Conservation (phyloP, 2,329 filamentous ascomycete genomes). For the Monosporascus sp. region DNA sequence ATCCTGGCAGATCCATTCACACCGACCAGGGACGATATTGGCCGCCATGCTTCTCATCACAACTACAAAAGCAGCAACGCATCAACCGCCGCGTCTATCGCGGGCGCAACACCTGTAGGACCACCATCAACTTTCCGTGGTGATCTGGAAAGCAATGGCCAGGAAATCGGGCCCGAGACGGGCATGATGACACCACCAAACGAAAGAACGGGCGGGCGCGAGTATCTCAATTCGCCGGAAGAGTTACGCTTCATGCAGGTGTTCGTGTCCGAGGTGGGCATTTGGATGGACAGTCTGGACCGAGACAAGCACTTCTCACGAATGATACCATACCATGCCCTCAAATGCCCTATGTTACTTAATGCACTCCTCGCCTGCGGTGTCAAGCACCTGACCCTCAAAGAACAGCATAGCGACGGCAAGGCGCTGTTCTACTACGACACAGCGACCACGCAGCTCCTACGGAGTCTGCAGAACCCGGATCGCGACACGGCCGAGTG, state of each 20-base stretch:
- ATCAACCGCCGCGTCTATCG: conserved; percentile 33
- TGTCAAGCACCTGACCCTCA: conserved; percentile 70
- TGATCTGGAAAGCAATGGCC: conserved; percentile 30
- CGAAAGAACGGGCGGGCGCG: conserved; percentile 39
- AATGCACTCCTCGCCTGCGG: conserved; percentile 84
- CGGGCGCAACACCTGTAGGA: conserved; percentile 28
- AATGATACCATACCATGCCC: conserved; percentile 73
- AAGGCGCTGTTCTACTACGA: conserved; percentile 82
- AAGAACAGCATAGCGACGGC: conserved; percentile 55
- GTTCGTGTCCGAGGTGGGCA: conserved; percentile 82
- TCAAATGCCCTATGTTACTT: conserved; percentile 72
- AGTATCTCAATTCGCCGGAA: conserved; percentile 67
- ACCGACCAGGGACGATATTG: conserved; percentile 18
- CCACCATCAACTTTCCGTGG: conserved; percentile 24
- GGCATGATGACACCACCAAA: conserved; percentile 35
- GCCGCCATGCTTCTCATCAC: conserved; percentile 15
- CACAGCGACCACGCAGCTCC: conserved; percentile 71
- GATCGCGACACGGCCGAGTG: conserved; percentile 80
- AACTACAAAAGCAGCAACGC: conserved; percentile 30
- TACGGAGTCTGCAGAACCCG: conserved; percentile 74
- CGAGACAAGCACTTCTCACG: conserved; percentile 80
- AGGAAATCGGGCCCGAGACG: conserved; percentile 18
- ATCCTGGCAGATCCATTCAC: conserved; percentile 16
- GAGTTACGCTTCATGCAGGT: conserved; percentile 88
- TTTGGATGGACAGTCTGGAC: conserved; percentile 95